A percentile compares a stretch with the other conserved stretches of the same genome.
Conservation (phyloP, 345 rosid species). For the Boechera stricta region DNA sequence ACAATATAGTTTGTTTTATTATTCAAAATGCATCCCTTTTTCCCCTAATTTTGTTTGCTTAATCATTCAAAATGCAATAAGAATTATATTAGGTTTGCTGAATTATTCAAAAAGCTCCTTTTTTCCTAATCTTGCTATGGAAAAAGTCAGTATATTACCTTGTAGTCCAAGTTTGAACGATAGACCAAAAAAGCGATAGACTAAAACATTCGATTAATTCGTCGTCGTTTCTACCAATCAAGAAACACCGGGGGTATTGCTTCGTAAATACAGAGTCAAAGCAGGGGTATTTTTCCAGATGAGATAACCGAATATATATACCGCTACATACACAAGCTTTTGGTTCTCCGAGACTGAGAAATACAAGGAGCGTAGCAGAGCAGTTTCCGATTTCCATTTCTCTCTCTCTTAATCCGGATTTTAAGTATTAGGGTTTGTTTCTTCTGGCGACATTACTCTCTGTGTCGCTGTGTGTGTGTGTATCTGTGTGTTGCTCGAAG, state of each 20-base stretch:
- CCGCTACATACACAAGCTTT: constrained; percentile 15
- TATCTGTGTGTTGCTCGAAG: background rate
- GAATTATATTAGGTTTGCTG: background rate
- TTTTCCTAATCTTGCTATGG: background rate
- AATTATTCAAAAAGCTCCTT: background rate
- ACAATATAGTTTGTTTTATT: background rate
- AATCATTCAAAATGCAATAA: background rate
- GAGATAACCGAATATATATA: background rate
- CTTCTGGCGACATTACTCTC: constrained; percentile 14
- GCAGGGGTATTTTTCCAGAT: background rate
- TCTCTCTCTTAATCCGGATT: constrained; percentile 33
- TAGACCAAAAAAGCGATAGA: background rate
- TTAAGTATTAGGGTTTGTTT: constrained; percentile 57
- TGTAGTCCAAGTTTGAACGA: constrained; percentile 27
- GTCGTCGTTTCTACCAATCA: constrained; percentile 3
- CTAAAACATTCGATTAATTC: background rate
- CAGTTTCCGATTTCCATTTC: constrained; percentile 70
- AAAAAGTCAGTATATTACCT: background rate
- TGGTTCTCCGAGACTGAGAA: constrained; percentile 39
- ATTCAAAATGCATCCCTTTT: background rate
- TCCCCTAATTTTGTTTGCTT: background rate
- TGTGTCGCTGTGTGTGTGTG: background rate
- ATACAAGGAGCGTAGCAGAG: constrained; percentile 58
- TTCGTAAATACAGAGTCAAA: background rate
- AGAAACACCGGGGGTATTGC: background rate